Conservation (phyloP, 495 filamentous ascomycete genomes). For the Talaromyces adpressus region DNA sequence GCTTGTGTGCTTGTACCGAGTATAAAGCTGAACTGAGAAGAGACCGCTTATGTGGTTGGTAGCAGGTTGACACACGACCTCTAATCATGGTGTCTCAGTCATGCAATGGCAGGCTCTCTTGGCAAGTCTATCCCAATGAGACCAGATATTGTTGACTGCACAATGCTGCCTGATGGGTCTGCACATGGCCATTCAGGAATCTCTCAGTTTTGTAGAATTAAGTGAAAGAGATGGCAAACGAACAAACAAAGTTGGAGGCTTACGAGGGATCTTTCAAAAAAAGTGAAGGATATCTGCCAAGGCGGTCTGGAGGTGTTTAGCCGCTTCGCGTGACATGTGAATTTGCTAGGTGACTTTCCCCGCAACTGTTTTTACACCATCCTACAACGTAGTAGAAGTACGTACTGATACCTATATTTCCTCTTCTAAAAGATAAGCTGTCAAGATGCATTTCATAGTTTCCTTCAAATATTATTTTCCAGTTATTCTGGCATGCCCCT, state of each 20-base stretch:
- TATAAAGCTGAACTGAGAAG: neutral
- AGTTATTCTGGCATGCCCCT: too few relatives aligned
- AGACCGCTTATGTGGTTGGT: neutral
- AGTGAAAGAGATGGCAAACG: neutral
- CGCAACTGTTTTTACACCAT: neutral
- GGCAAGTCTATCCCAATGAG: neutral
- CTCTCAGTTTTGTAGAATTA: neutral
- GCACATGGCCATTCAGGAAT: neutral
- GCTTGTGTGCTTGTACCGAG: constrained; percentile 18
- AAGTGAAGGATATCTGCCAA: neutral
- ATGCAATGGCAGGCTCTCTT: neutral
- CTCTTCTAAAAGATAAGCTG: neutral
- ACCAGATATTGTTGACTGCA: neutral
- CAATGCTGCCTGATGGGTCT: neutral
- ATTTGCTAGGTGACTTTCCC: neutral
- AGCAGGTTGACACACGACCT: constrained; percentile 1
- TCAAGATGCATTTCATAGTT: neutral
- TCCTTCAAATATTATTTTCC: neutral
- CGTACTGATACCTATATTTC: neutral
- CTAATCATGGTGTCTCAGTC: constrained; percentile 1
- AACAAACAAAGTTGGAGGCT: neutral
- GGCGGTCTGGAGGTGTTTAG: constrained; percentile 3
- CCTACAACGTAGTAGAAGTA: neutral
- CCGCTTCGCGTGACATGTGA: constrained; percentile 1
- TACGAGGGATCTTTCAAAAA: neutral